Conservation (phyloP, 148 eudicot genomes). For the Arbutus unedo region DNA sequence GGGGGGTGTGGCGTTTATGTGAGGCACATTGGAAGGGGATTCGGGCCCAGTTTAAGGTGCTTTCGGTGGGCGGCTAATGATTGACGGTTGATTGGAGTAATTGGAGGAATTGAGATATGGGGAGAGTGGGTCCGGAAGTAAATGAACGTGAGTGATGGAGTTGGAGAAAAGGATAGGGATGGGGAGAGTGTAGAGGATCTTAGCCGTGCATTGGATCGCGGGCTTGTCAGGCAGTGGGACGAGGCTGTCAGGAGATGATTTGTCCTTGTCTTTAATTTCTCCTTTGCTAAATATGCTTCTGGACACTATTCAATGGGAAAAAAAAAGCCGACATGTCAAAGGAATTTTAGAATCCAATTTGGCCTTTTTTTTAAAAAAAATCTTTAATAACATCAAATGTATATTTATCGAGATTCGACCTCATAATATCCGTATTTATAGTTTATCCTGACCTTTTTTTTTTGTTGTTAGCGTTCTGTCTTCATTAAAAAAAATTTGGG, state of each 20-base stretch:
- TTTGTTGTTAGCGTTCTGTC: too few relatives aligned
- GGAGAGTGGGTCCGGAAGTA: background rate
- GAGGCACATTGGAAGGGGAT: background rate
- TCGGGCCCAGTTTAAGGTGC: background rate
- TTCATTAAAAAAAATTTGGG: too few relatives aligned
- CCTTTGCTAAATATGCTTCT: too few relatives aligned
- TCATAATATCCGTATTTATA: too few relatives aligned
- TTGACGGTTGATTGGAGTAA: constrained; percentile 9
- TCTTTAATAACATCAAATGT: too few relatives aligned
- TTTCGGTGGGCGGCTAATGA: constrained; percentile 13
- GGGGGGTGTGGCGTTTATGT: background rate
- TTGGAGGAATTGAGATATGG: background rate
- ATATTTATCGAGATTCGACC: too few relatives aligned
- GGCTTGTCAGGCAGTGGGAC: background rate
- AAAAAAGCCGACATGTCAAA: too few relatives aligned
- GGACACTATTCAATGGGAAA: too few relatives aligned
- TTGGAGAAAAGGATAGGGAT: background rate
- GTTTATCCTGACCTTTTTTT: too few relatives aligned
- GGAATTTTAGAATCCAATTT: too few relatives aligned
- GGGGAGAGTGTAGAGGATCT: background rate
- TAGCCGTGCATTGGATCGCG: constrained; percentile 18
- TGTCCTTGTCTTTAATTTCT: constrained; percentile 1
- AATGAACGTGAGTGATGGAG: background rate
- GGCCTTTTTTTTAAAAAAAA: too few relatives aligned
- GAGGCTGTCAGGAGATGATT: background rate